Percentiles rank a stretch among this genome's conserved stretches.
Conservation (phyloP, 1,284 basidiomycete species). For the Hymenochaete sp. region DNA sequence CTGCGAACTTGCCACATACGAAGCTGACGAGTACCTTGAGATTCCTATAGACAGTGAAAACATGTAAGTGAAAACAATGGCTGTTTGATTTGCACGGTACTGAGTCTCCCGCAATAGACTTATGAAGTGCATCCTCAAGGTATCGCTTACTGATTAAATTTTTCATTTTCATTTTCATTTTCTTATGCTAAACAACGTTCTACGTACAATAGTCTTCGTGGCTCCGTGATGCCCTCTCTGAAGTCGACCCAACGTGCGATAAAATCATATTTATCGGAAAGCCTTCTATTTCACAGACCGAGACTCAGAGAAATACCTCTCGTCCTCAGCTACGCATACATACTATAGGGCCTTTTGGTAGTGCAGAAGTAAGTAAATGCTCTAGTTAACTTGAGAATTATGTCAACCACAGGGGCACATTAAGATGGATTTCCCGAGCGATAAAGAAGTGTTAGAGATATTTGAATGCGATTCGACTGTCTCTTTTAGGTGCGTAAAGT, state of each 20-base stretch:
- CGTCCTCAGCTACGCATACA: slow-evolving; percentile 63
- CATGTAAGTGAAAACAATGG: slow-evolving; percentile 38
- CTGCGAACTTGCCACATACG: slow-evolving; percentile 82
- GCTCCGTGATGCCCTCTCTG: slow-evolving; percentile 86
- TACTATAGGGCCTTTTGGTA: slow-evolving; percentile 73
- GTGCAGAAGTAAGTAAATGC: slow-evolving; percentile 57
- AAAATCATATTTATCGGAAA: slow-evolving; percentile 77
- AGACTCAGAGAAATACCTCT: slow-evolving; percentile 23
- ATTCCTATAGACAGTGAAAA: slow-evolving; percentile 67
- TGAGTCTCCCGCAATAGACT: slow-evolving; percentile 38
- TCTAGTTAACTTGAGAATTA: background rate
- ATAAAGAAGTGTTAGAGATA: slow-evolving; percentile 79
- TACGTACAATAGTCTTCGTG: slow-evolving; percentile 61
- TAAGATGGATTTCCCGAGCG: slow-evolving; percentile 90
- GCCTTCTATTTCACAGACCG: slow-evolving; percentile 34
- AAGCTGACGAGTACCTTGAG: slow-evolving; percentile 74
- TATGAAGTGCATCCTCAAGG: slow-evolving; percentile 83
- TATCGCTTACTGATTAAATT: slow-evolving; percentile 24
- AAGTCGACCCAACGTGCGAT: slow-evolving; percentile 78
- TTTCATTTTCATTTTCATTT: slow-evolving; percentile 13
- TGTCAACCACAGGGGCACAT: background rate
- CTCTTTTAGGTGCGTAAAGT: slow-evolving; percentile 55
- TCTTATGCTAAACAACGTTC: too few relatives aligned
- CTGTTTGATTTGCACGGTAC: slow-evolving; percentile 3
- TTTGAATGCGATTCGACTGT: slow-evolving; percentile 69